Percentiles rank a stretch among this genome's conserved stretches.
Evolutionary conservation across 1,139 yeast genomes (phyloP).

Genomic region (Scheffersomyces insectosa): DNA sequence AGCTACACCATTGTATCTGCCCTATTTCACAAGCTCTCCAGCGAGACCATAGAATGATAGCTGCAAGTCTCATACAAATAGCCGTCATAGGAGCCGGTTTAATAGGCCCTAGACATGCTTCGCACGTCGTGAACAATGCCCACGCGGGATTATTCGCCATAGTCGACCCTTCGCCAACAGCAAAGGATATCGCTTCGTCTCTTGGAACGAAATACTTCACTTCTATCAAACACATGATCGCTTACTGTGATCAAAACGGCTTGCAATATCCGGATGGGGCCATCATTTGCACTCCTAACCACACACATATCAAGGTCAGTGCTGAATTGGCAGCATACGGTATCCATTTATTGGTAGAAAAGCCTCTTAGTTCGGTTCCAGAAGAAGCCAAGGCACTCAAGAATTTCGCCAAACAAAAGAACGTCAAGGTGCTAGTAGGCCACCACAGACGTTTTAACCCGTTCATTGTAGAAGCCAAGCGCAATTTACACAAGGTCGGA

Average conservation of each 20-base stretch:
- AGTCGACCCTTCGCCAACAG: conserved; percentile 32
- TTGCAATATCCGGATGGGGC: conserved; percentile 36
- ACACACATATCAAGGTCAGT: conserved; percentile 36
- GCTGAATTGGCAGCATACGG: conserved; percentile 35
- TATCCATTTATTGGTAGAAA: conserved; percentile 38
- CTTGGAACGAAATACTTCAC: conserved; percentile 28
- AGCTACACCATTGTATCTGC: too few species aligned
- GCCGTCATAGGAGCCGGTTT: conserved; percentile 42
- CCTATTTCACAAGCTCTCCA: not conserved
- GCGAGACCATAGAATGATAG: conserved; percentile 12
- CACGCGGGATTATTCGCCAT: conserved; percentile 34
- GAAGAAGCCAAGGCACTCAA: conserved; percentile 34
- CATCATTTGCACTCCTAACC: conserved; percentile 42
- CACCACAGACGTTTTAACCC: conserved; percentile 45
- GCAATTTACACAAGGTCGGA: conserved; percentile 30
- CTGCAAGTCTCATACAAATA: conserved; percentile 17
- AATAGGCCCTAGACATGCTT: conserved; percentile 45
- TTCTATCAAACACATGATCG: conserved; percentile 28
- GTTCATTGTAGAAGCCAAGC: conserved; percentile 35
- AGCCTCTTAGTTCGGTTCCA: conserved; percentile 35
- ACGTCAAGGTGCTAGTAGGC: conserved; percentile 36
- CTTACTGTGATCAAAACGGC: conserved; percentile 22
- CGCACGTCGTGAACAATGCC: conserved; percentile 27
- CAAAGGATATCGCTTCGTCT: conserved; percentile 25
- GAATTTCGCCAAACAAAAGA: conserved; percentile 18